phyloP scores from a whole-genome alignment of 805 yeast genomes.

The Cyberlindnera maclurae region DNA sequence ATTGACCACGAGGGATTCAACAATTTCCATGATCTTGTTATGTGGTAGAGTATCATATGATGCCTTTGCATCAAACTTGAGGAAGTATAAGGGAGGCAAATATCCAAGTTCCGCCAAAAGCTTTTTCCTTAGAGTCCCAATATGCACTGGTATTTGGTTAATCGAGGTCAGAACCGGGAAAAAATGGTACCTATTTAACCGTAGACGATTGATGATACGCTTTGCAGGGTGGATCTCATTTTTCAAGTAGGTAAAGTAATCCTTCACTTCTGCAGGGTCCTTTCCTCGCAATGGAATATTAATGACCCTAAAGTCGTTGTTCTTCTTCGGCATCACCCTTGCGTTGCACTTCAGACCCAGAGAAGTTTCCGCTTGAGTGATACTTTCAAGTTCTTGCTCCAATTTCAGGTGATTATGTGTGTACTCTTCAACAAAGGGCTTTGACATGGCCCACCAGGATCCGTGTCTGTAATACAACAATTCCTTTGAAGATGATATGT shows the following conservation, averaged over 20 bases:
- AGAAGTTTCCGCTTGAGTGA: slow-evolving; percentile 14
- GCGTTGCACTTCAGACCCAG: slow-evolving; percentile 27
- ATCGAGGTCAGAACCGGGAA: slow-evolving; percentile 35
- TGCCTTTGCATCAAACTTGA: slow-evolving; percentile 69
- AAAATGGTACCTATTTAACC: slow-evolving; percentile 20
- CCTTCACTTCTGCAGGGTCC: slow-evolving; percentile 26
- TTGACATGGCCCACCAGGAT: slow-evolving; percentile 44
- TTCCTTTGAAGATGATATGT: slow-evolving; percentile 34
- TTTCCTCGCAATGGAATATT: slow-evolving; percentile 43
- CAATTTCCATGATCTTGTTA: slow-evolving; percentile 29
- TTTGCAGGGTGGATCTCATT: slow-evolving; percentile 39
- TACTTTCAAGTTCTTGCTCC: slow-evolving; percentile 13
- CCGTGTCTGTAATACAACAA: slow-evolving; percentile 49
- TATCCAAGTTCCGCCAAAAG: slow-evolving; percentile 16
- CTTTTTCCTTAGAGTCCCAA: slow-evolving; percentile 31
- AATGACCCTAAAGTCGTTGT: slow-evolving; percentile 49
- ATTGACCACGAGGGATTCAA: slow-evolving; percentile 26
- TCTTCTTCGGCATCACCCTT: slow-evolving; percentile 53
- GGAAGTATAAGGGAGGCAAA: slow-evolving; percentile 37
- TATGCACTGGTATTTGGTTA: slow-evolving; percentile 34
- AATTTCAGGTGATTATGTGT: slow-evolving; percentile 28
- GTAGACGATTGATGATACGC: slow-evolving; percentile 28
- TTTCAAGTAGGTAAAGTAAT: slow-evolving; percentile 28
- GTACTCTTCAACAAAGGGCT: slow-evolving; percentile 38
- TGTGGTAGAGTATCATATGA: slow-evolving; percentile 74